Base-by-base conservation (phyloP, 1,139 yeast species). In the Nakaseomyces glabratus region DNA sequence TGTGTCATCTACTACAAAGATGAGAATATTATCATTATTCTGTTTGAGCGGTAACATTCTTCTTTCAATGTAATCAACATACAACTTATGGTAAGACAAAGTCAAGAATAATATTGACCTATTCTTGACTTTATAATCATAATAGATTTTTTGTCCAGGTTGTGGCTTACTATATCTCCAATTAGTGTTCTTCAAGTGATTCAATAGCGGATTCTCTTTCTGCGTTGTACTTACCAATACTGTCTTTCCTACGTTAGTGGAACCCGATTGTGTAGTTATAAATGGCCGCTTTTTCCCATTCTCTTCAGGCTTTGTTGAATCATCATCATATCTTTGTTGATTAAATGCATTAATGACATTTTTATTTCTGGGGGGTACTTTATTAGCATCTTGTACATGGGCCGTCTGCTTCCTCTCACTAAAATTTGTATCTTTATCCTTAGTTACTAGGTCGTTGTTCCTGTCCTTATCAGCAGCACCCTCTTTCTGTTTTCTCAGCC, bases 51-150 rank as follows among this genome's bases (percentile, higher is more conserved):
- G 75, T 43, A 71, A 73, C 48, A 86, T 65, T 36, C 93, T 69
- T 39, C 73, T 71, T 64, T 76, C 74, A 3, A 90, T 73, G 49
- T 90, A 86, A 52, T 86, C 96, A 0, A 95, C 95, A 43, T 82
- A 88, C 28, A 88, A 62, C 48, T 81, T 80, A 56, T 86, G 94
- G 57, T 88, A 90, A 41, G 82, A 77, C 35, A 88, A 58, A 4
- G 93, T 76, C 14, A 88, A 64, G 46, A 82, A 86, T 4, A 88
- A 57, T 2, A 81, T 74, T 42, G 84, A 79, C 29, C 85, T 65
- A 3, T 73, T 76, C 24, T 45, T 44, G 9, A 86, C 74, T 36
- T 82, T 69, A 49, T 79, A 80, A 50, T 85, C 90, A 39, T 71
- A 78, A 37, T 68, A 69, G 10, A 76, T 65, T 20, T 65, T 61